A percentile compares a stretch with the other conserved stretches of the same genome.
These are phyloP conservation scores for Laguncularia racemosa DNA, from an alignment of 345 rosid genomes.

Conservation along the genomic window DNA sequence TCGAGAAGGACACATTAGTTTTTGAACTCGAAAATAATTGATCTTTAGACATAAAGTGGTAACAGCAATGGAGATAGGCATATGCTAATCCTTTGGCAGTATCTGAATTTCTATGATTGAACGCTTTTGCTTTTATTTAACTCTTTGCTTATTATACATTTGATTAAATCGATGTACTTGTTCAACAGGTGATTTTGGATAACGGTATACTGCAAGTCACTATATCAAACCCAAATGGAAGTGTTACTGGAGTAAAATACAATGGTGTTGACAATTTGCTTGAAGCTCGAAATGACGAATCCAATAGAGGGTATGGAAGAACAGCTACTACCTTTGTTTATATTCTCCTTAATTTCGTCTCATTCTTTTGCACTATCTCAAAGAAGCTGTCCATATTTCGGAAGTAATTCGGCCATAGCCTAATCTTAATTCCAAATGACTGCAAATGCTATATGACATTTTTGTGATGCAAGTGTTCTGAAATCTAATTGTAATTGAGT, in stretches of 20 bases:
- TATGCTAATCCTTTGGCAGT: too few species aligned
- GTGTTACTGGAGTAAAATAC: constrained; percentile 10
- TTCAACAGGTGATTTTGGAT: constrained; percentile 13
- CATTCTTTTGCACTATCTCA: background rate
- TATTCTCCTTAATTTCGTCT: too few species aligned
- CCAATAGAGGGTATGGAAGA: constrained; percentile 12
- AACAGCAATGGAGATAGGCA: too few species aligned
- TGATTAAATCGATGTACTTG: background rate
- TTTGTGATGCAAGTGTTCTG: too few species aligned
- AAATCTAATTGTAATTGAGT: too few species aligned
- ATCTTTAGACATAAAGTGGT: too few species aligned
- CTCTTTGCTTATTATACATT: background rate
- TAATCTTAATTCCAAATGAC: too few species aligned
- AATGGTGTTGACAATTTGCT: constrained; percentile 12
- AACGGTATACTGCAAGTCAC: constrained; percentile 15
- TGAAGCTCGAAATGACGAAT: constrained; percentile 2
- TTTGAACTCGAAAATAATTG: too few species aligned
- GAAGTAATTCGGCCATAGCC: background rate
- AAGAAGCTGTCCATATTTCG: background rate
- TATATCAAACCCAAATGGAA: constrained; percentile 13
- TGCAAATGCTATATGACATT: too few species aligned
- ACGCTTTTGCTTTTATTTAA: background rate
- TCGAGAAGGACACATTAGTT: too few species aligned
- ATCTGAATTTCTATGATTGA: too few species aligned
- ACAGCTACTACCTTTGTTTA: too few species aligned